A percentile compares a stretch with the other conserved stretches of the same genome.
Conservation (phyloP, 2,329 filamentous ascomycete species). For the Ascomycota sp. region DNA sequence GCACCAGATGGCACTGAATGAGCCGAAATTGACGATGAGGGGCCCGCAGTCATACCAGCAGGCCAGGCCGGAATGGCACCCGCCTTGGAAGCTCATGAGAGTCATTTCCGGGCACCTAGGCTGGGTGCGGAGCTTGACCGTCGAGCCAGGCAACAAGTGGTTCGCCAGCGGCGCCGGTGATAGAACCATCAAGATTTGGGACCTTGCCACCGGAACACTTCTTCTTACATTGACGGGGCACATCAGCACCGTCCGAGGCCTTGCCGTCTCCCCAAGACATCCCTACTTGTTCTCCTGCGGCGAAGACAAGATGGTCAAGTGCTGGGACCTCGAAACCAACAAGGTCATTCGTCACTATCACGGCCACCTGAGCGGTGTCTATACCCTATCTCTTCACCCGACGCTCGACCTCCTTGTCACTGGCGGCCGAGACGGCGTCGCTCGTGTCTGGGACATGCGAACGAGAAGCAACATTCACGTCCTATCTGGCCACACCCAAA, state of each 20-base stretch:
- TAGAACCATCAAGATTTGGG: conserved; percentile 97
- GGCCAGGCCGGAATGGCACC: conserved; percentile 81
- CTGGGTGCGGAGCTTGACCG: conserved; percentile 76
- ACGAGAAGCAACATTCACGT: conserved; percentile 93
- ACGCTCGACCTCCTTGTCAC: conserved; percentile 90
- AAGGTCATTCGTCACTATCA: conserved; percentile 97
- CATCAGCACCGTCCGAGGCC: conserved; percentile 78
- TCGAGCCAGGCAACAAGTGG: conserved; percentile 94
- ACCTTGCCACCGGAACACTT: conserved; percentile 71
- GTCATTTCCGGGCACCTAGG: conserved; percentile 93
- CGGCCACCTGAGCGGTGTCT: conserved; percentile 88
- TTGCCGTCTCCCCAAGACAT: conserved; percentile 82
- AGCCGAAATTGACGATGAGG: conserved; percentile 12
- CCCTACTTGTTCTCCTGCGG: conserved; percentile 96
- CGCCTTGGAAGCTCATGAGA: conserved; percentile 95
- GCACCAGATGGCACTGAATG: conserved; percentile 6
- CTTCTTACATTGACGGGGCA: conserved; percentile 79
- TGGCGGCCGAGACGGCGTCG: conserved; percentile 83
- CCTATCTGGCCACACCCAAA: conserved; percentile 73
- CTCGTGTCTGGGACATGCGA: conserved; percentile 95
- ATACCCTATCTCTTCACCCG: conserved; percentile 81
- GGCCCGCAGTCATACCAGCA: conserved; percentile 12
- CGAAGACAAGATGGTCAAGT: conserved; percentile 99
- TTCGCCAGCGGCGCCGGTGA: conserved; percentile 92
- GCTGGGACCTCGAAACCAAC: conserved; percentile 99